These are phyloP conservation scores for Penicillium cinerascens DNA, from an alignment of 495 filamentous ascomycete species.

Conservation along the genomic window DNA sequence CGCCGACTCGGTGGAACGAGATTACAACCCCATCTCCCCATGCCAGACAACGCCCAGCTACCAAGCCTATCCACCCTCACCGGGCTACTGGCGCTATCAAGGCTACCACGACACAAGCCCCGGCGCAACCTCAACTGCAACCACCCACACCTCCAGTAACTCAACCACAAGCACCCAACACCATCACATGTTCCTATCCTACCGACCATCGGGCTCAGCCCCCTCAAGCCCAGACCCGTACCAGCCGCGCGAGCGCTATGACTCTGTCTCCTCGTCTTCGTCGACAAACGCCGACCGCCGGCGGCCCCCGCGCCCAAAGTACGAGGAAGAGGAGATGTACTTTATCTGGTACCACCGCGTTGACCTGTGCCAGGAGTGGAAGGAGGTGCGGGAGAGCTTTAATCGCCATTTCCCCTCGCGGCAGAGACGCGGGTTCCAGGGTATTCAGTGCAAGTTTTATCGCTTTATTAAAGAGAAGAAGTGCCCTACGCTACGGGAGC, in stretches of 20 bases:
- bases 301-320: constrained; percentile 47
- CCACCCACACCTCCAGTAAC: constrained; percentile 14
- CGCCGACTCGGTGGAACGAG: constrained; percentile 12
- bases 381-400: constrained; percentile 47
- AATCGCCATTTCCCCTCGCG: constrained; percentile 47
- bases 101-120: constrained; percentile 25
- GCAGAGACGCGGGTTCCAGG: constrained; percentile 44
- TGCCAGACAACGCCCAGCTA: constrained; percentile 16
- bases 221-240: constrained; percentile 37
- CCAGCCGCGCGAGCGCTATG: constrained; percentile 38
- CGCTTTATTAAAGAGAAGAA: constrained; percentile 49
- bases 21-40: constrained; percentile 18
- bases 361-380: constrained; percentile 51
- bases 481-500: constrained; percentile 44
- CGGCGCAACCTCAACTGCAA: constrained; percentile 16
- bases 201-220: constrained; percentile 23
- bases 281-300: constrained; percentile 38
- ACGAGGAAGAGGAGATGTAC: constrained; percentile 51
- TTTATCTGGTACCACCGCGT: constrained; percentile 58
- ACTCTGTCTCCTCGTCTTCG: constrained; percentile 43
- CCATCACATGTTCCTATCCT: constrained; percentile 24
- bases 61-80: constrained; percentile 18
- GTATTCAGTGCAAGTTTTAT: constrained; percentile 56
- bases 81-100: constrained; percentile 27
- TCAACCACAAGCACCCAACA: constrained; percentile 11